These are phyloP conservation scores for Penicillium argentinense DNA, from an alignment of 495 filamentous ascomycete genomes.

Conservation along the genomic window DNA sequence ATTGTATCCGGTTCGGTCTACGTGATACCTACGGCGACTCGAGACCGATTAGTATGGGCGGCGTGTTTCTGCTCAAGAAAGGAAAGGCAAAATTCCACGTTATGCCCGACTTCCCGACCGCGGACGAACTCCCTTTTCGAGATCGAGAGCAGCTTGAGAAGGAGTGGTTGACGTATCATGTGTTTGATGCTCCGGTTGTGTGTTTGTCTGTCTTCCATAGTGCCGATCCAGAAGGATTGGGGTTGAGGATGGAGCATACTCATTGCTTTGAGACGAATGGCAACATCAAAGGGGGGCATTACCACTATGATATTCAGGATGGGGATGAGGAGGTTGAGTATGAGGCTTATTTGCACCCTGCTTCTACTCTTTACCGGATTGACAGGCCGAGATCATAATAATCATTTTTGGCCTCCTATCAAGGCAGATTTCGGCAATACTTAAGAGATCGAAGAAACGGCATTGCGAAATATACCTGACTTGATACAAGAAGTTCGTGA, in stretches of 20 bases:
- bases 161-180: conserved; percentile 37
- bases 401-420: no score
- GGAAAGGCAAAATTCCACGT: conserved; percentile 39
- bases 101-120: conserved; percentile 45
- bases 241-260: conserved; percentile 43
- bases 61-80: conserved; percentile 34
- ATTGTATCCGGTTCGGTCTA: conserved; percentile 30
- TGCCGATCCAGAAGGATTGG: conserved; percentile 30
- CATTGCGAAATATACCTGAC: no score
- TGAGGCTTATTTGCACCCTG: conserved; percentile 41
- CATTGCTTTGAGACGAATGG: conserved; percentile 40
- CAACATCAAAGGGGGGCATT: conserved; percentile 33
- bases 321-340: conserved; percentile 34
- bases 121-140: conserved; percentile 27
- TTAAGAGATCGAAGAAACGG: no score
- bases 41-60: conserved; percentile 33
- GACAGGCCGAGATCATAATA: conserved; percentile 24
- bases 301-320: conserved; percentile 37
- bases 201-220: conserved; percentile 42
- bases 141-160: conserved; percentile 23
- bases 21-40: conserved; percentile 24
- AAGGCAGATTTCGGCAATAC: no score
- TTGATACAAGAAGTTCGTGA: no score
- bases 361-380: conserved; percentile 34
- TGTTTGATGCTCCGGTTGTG: conserved; percentile 33